Evolutionary conservation across 148 eudicot genomes (phyloP).

Genomic region (Nepenthes gracilis): DNA sequence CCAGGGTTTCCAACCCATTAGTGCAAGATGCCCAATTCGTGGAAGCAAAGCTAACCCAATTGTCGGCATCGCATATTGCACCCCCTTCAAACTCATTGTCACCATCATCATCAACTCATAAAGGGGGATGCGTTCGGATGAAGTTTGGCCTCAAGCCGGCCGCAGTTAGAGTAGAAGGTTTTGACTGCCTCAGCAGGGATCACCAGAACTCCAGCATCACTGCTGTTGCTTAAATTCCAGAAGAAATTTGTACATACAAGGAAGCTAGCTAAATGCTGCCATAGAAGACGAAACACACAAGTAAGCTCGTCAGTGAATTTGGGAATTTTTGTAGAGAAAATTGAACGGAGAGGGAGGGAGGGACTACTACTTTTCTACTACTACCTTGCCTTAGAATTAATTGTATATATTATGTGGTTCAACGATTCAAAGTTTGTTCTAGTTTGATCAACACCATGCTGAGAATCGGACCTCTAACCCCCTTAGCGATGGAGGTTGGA

Average conservation of each 20-base stretch:
- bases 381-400: too few species aligned
- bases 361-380: too few species aligned
- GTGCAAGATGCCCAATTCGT: slow-evolving; percentile 52
- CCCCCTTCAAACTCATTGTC: slow-evolving; percentile 24
- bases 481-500: too few species aligned
- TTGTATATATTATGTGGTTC: too few species aligned
- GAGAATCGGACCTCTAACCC: too few species aligned
- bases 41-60: slow-evolving; percentile 9
- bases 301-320: background rate
- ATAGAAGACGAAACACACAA: too few species aligned
- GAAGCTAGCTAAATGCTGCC: too few species aligned
- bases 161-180: slow-evolving; percentile 55
- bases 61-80: slow-evolving; percentile 27
- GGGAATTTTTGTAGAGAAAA: background rate
- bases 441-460: too few species aligned
- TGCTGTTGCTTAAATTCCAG: slow-evolving; percentile 28
- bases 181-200: slow-evolving; percentile 47
- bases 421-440: too few species aligned
- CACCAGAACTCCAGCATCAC: slow-evolving; percentile 42
- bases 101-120: slow-evolving; percentile 25
- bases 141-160: slow-evolving; percentile 47
- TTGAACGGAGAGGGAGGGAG: background rate
- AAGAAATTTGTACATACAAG: background rate
- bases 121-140: slow-evolving; percentile 36
- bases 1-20: slow-evolving; percentile 52